phyloP scores from a whole-genome alignment of 1,284 basidiomycete species.

The Ceratobasidium sp. region DNA sequence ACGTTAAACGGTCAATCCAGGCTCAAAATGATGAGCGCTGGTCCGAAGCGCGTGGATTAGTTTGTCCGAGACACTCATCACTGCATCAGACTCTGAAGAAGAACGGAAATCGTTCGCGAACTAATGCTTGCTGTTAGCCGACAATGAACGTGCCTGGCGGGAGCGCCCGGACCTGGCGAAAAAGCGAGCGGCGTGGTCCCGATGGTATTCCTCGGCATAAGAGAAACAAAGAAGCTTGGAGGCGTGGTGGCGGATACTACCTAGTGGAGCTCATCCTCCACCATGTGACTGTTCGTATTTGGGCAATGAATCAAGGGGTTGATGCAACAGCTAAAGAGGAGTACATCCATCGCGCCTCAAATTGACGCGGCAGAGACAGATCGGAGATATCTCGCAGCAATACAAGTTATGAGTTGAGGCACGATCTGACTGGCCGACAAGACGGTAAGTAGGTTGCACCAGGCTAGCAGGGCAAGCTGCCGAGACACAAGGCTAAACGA shows the following conservation, averaged over 20 bases:
- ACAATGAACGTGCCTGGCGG: neutral
- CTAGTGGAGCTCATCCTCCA: neutral
- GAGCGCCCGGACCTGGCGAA: neutral
- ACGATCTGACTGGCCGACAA: neutral
- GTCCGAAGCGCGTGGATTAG: neutral
- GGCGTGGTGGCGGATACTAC: neutral
- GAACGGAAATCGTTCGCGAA: neutral
- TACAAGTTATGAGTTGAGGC: neutral
- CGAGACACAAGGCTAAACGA: too few relatives aligned
- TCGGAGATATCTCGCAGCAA: neutral
- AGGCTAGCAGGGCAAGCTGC: too few relatives aligned
- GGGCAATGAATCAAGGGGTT: neutral
- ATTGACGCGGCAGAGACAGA: neutral
- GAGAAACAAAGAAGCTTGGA: neutral
- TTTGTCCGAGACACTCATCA: neutral
- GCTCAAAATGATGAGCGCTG: neutral
- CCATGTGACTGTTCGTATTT: neutral
- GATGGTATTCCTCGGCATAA: neutral
- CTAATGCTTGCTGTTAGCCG: neutral
- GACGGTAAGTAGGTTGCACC: too few relatives aligned
- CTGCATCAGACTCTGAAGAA: neutral
- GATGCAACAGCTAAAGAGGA: neutral
- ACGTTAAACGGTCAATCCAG: neutral
- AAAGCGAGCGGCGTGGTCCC: neutral
- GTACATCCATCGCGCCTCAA: neutral